Base-by-base conservation (phyloP, 106 monocot species). In the Dendrobium nobile region DNA sequence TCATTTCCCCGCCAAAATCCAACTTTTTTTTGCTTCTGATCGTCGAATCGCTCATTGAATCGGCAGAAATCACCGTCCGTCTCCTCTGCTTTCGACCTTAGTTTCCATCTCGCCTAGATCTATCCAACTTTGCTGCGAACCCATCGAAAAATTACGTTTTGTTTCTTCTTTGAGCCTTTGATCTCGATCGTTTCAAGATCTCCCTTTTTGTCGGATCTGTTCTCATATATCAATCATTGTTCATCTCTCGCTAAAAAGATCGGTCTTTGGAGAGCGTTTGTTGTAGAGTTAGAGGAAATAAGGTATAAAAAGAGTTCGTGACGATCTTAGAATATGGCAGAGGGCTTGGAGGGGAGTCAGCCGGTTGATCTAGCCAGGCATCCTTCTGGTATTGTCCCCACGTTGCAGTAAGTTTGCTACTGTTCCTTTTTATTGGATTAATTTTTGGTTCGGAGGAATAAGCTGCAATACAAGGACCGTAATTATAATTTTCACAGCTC, bases 311-410 rank as follows among this genome's bases (percentile, higher is more conserved):
- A 56, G 56, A 15, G 56, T 56, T 8, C 13, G 1, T 54, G 54
- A 54, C 9, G 16, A 54, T 7, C 65, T 65, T 65, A 3, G 65
- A 65, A 22, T 68, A 82, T 82, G 82, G 82, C 82, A 1, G 82
- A 82, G 68, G 73, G 51, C 43, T 78, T 83, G 83, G 83, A 83
- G 26, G 78, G 73, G 56, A 83, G 42, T 56, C 83, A 73, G 73
- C 83, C 83, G 20, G 83, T 83, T 54, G 83, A 83, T 73, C 83
- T 83, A 41, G 22, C 83, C n/a, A 83, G 78, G 77, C 83, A 83
- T 78, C 83, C 83, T 16, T 78, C 78, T 20, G 83, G 83, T 5
- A 83, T 83, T 40, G 73, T 83, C 70, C 83, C 83, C n/a, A 83
- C 72, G 9, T 77, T 83, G 67, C 83, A 83, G 83, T 83, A 83